Evolutionary conservation across 208 protist genomes (phyloP).

Genomic region (Acanthamoeba divionensis): DNA sequence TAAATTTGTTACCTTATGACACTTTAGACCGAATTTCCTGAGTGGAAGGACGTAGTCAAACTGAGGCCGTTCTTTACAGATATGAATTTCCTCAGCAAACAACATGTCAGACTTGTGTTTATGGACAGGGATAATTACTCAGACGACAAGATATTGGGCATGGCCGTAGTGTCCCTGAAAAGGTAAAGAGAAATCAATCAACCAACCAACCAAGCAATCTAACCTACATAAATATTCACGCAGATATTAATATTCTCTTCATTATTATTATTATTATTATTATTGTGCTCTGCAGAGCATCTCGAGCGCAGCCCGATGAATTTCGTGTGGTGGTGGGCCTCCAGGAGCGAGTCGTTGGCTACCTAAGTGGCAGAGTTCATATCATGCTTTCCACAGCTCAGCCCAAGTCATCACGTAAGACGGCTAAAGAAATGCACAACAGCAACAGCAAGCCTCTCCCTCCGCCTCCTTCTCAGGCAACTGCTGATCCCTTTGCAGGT

Average conservation of each 20-base stretch:
- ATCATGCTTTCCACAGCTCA: constrained; percentile 41
- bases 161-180: constrained; percentile 12
- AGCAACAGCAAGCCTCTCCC: no score
- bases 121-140: constrained; percentile 3
- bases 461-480: no score
- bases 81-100: not conserved
- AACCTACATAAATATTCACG: not conserved
- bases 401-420: no score
- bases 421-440: no score
- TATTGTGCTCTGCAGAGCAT: not conserved
- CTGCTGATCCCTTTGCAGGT: no score
- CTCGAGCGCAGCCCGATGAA: no score
- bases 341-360: no score
- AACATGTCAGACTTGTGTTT: not conserved
- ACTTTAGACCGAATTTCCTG: not conserved
- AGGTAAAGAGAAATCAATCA: not conserved
- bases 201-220: not conserved
- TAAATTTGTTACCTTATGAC: not conserved
- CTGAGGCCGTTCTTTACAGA: constrained; percentile 31
- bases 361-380: constrained; percentile 10
- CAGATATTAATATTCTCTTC: not conserved
- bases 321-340: no score
- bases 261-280: not conserved
- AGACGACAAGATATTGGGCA: not conserved
- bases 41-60: constrained; percentile 26